A percentile compares a stretch with the other conserved stretches of the same genome.
Conservation (phyloP, 768 basidiomycete genomes). For the Austroboletus eburneus region DNA sequence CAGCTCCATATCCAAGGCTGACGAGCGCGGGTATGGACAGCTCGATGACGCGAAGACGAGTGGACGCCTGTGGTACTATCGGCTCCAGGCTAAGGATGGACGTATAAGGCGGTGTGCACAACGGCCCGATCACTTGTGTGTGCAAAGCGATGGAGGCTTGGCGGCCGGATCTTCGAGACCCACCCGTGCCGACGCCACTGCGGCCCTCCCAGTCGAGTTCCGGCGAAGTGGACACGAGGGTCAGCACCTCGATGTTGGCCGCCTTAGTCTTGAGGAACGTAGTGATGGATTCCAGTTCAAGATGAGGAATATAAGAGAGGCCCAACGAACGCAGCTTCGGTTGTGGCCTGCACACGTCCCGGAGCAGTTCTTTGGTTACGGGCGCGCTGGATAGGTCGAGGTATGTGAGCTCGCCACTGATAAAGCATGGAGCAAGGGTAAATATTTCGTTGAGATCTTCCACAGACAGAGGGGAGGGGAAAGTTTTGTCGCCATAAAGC, state of each 20-base stretch:
- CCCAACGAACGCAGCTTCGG: conserved; percentile 82
- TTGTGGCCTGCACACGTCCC: conserved; percentile 54
- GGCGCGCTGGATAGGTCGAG: conserved; percentile 88
- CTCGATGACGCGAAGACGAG: conserved; percentile 84
- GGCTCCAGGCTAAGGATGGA: conserved; percentile 44
- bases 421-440: conserved; percentile 73
- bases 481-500: conserved; percentile 86
- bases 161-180: conserved; percentile 44
- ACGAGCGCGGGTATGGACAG: conserved; percentile 67
- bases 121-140: conserved; percentile 69
- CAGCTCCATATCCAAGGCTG: conserved; percentile 72
- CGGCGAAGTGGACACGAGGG: conserved; percentile 71
- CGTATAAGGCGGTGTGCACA: conserved; percentile 75
- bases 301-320: conserved; percentile 75
- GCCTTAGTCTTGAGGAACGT: conserved; percentile 68
- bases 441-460: conserved; percentile 68
- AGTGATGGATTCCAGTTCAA: conserved; percentile 62
- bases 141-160: conserved; percentile 77
- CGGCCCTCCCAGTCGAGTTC: conserved; percentile 58
- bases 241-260: conserved; percentile 78
- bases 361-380: conserved; percentile 53
- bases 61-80: conserved; percentile 41
- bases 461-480: conserved; percentile 63
- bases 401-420: conserved; percentile 69
- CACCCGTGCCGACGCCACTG: conserved; percentile 26